Evolutionary conservation across 306 rosid species (phyloP).

Genomic region (Leucaena leucocephala): DNA sequence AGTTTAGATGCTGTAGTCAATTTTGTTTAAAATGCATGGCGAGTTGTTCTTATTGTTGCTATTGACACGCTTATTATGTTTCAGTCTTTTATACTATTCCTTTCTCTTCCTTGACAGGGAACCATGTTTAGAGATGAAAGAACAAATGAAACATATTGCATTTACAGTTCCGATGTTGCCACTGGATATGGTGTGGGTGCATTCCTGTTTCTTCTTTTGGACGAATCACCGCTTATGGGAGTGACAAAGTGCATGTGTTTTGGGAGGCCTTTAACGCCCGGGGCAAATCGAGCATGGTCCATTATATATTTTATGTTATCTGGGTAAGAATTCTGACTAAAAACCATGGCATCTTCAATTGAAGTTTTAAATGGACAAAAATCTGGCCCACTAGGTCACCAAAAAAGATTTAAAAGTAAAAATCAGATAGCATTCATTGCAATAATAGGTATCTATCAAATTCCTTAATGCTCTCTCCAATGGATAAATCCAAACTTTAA

Average conservation of each 20-base stretch:
- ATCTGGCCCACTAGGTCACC: background rate
- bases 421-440: background rate
- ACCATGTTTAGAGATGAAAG: conserved; percentile 36
- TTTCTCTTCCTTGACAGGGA: conserved; percentile 57
- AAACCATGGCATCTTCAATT: background rate
- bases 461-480: background rate
- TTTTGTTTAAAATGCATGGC: background rate
- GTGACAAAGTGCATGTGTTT: conserved; percentile 78
- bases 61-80: background rate
- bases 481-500: background rate
- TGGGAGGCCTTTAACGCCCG: conserved; percentile 67
- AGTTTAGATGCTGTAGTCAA: background rate
- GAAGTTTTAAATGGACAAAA: background rate
- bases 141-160: conserved; percentile 72
- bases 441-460: background rate
- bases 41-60: background rate
- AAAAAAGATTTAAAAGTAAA: background rate
- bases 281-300: conserved; percentile 89
- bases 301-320: conserved; percentile 82
- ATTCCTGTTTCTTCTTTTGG: conserved; percentile 66
- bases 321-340: conserved; percentile 59
- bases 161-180: conserved; percentile 89
- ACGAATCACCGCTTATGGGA: conserved; percentile 69
- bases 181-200: conserved; percentile 75
- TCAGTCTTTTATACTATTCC: background rate